These are phyloP conservation scores for Heteromeles arbutifolia DNA, from an alignment of 306 rosid genomes.

Conservation along the genomic window DNA sequence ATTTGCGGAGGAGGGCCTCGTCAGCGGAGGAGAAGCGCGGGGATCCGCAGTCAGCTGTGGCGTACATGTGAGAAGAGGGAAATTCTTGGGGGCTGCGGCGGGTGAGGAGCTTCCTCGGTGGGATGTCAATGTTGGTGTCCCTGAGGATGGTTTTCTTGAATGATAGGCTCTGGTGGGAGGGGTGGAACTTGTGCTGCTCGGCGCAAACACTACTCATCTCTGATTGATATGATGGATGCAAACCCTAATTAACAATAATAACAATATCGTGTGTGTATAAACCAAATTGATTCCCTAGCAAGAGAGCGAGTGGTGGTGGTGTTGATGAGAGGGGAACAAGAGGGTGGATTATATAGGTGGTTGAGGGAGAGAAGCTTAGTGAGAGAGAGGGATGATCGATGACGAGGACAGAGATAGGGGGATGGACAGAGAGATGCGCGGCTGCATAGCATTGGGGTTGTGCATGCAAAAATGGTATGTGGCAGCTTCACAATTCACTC, in stretches of 20 bases:
- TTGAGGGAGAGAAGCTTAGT: not conserved
- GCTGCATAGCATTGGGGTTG: slow-evolving; percentile 53
- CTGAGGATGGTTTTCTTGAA: slow-evolving; percentile 17
- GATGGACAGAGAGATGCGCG: slow-evolving; percentile 45
- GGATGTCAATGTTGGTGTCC: slow-evolving; percentile 34
- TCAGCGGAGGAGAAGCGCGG: slow-evolving; percentile 37
- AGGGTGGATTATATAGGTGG: slow-evolving; percentile 34
- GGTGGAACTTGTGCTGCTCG: slow-evolving; percentile 50
- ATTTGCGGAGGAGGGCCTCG: slow-evolving; percentile 47
- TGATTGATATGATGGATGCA: not conserved
- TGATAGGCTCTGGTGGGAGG: slow-evolving; percentile 35
- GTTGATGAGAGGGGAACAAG: slow-evolving; percentile 22
- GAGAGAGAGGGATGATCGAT: slow-evolving; percentile 1
- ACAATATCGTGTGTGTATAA: no score
- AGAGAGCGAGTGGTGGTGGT: not conserved
- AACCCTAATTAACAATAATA: no score
- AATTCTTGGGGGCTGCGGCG: slow-evolving; percentile 18
- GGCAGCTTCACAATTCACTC: slow-evolving; percentile 38
- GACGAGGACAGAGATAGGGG: slow-evolving; percentile 31
- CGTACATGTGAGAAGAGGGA: slow-evolving; percentile 28
- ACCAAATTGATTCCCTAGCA: not conserved
- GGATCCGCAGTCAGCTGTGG: slow-evolving; percentile 8
- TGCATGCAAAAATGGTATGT: slow-evolving; percentile 79
- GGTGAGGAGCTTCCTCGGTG: slow-evolving; percentile 65
- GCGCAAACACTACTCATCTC: slow-evolving; percentile 40